phyloP scores from a whole-genome alignment of 495 filamentous ascomycete genomes.

The Margaritispora aquatica region DNA sequence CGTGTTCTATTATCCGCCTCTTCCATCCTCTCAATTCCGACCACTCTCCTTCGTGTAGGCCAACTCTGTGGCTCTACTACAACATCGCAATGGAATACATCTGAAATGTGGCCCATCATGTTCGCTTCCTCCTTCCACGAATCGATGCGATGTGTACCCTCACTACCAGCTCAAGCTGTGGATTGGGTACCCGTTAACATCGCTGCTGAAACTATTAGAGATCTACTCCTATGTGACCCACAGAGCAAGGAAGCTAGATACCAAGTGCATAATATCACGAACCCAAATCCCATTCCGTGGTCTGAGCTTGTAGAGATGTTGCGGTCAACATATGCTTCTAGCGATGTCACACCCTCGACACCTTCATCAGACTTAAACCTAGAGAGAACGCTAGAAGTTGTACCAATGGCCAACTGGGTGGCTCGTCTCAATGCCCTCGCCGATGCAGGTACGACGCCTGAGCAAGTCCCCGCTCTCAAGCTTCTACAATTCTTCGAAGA shows the following conservation, averaged over 20 bases:
- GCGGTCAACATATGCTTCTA: background rate
- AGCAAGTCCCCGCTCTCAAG: conserved; percentile 14
- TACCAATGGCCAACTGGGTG: conserved; percentile 16
- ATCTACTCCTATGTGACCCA: conserved; percentile 9
- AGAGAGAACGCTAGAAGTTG: background rate
- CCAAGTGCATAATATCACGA: conserved; percentile 17
- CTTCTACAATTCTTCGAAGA: conserved; percentile 21
- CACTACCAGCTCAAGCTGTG: background rate
- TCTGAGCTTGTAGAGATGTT: conserved; percentile 1
- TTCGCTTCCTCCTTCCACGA: conserved; percentile 22
- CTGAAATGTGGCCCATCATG: conserved; percentile 26
- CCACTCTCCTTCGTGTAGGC: conserved; percentile 23
- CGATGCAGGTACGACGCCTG: background rate
- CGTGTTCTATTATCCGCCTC: conserved; percentile 16
- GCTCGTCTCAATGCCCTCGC: background rate
- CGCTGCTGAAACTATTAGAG: conserved; percentile 17
- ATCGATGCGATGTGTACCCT: conserved; percentile 10
- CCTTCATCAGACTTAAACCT: background rate
- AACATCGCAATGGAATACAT: conserved; percentile 11
- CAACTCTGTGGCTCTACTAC: conserved; percentile 23
- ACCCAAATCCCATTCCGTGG: conserved; percentile 14
- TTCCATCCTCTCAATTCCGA: conserved; percentile 5
- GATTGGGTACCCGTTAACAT: conserved; percentile 31
- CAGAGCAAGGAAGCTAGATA: background rate
- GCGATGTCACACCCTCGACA: too few relatives aligned